These are phyloP conservation scores for Dacryopinax primogenitus DNA, from an alignment of 768 basidiomycete genomes.

Conservation along the genomic window DNA sequence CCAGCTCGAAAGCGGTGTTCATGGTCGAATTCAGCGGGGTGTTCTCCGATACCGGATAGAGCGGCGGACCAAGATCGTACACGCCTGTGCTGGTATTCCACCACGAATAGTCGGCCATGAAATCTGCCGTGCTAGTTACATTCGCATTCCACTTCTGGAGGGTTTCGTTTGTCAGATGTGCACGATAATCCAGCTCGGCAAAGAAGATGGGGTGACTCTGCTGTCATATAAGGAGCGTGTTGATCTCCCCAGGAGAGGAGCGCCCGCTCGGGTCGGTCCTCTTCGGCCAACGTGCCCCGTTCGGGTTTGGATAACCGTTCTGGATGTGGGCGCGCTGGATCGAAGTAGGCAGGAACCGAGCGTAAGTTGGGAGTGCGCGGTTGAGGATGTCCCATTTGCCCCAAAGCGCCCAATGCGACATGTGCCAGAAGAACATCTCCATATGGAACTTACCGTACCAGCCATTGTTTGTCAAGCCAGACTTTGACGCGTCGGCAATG, in stretches of 20 bases:
- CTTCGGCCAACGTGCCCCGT: conserved; percentile 51
- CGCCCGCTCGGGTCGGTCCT: conserved; percentile 51
- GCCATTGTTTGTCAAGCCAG: conserved; percentile 43
- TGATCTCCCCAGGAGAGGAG: conserved; percentile 46
- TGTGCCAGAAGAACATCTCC: conserved; percentile 48
- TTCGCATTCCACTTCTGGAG: conserved; percentile 41
- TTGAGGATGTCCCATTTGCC: conserved; percentile 45
- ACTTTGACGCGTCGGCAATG: conserved; percentile 25
- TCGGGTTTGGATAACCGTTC: conserved; percentile 35
- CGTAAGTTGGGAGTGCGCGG: conserved; percentile 35
- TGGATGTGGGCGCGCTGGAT: conserved; percentile 39
- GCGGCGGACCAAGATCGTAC: conserved; percentile 47
- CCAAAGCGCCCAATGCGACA: conserved; percentile 48
- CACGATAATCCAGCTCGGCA: conserved; percentile 45
- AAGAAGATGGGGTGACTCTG: conserved; percentile 49
- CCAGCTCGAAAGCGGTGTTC: conserved; percentile 47
- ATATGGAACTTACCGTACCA: conserved; percentile 48
- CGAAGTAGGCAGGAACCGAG: conserved; percentile 37
- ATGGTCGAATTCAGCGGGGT: conserved; percentile 41
- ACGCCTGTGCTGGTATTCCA: conserved; percentile 36
- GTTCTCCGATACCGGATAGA: conserved; percentile 46
- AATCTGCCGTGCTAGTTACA: conserved; percentile 43
- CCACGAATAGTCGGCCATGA: conserved; percentile 48
- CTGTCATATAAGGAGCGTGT: conserved; percentile 51
- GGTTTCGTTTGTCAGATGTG: conserved; percentile 29